phyloP scores from a whole-genome alignment of 2,329 filamentous ascomycete species.

The Aspergillus sp. region DNA sequence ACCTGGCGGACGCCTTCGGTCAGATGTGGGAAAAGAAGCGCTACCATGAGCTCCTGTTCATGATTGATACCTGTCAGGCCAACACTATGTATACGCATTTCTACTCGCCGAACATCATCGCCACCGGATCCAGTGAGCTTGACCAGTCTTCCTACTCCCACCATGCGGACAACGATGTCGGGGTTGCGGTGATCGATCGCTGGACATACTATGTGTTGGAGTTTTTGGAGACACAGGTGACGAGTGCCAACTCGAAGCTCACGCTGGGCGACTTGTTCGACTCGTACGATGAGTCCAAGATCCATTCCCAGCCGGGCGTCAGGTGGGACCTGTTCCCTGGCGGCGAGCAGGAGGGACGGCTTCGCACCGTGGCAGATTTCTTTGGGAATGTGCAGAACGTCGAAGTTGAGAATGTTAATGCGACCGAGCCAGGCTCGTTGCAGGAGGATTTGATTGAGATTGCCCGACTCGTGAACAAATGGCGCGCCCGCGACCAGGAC shows the following conservation, averaged over 20 bases:
- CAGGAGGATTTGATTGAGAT: slow-evolving; percentile 75
- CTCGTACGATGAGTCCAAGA: slow-evolving; percentile 91
- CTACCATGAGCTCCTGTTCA: slow-evolving; percentile 97
- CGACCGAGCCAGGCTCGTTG: slow-evolving; percentile 54
- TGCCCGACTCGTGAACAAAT: slow-evolving; percentile 60
- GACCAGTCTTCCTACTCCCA: slow-evolving; percentile 97
- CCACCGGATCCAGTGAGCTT: slow-evolving; percentile 92
- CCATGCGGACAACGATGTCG: slow-evolving; percentile 96
- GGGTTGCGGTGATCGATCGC: slow-evolving; percentile 95
- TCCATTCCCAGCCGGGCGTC: slow-evolving; percentile 88
- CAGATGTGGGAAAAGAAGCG: slow-evolving; percentile 99
- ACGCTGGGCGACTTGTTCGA: slow-evolving; percentile 94
- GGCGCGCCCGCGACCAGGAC: slow-evolving; percentile 41
- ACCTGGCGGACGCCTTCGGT: slow-evolving; percentile 94
- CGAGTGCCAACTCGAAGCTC: slow-evolving; percentile 81
- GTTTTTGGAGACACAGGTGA: slow-evolving; percentile 88
- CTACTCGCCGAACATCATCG: slow-evolving; percentile 97
- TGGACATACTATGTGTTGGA: slow-evolving; percentile 99
- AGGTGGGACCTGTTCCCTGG: slow-evolving; percentile 94
- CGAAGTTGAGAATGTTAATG: slow-evolving; percentile 70
- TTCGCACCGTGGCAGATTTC: slow-evolving; percentile 88
- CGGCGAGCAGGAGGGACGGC: slow-evolving; percentile 73
- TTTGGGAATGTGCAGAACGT: slow-evolving; percentile 98
- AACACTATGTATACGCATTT: slow-evolving; percentile 99
- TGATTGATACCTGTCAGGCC: slow-evolving; percentile 99